These are phyloP conservation scores for Postia placenta DNA, from an alignment of 768 basidiomycete species.

Conservation along the genomic window DNA sequence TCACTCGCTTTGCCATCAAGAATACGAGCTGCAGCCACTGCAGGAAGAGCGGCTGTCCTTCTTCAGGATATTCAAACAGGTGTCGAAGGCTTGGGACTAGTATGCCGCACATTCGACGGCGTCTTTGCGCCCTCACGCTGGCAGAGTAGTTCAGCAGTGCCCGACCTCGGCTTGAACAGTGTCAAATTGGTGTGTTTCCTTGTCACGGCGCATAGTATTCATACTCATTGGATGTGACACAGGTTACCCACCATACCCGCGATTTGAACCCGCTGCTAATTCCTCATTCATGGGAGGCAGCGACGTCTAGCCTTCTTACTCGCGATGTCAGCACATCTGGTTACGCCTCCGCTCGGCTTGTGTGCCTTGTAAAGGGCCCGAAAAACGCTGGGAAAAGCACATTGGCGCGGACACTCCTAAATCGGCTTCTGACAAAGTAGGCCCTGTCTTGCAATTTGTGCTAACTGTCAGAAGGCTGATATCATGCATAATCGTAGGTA, in stretches of 20 bases:
- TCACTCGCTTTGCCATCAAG: slow-evolving; percentile 9
- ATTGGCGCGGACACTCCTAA: slow-evolving; percentile 68
- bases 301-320: slow-evolving; percentile 14
- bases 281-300: slow-evolving; percentile 31
- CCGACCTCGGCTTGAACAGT: slow-evolving; percentile 41
- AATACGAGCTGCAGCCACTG: slow-evolving; percentile 7
- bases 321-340: not conserved
- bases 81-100: slow-evolving; percentile 57
- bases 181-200: slow-evolving; percentile 39
- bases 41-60: slow-evolving; percentile 38
- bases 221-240: slow-evolving; percentile 18
- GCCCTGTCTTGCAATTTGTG: slow-evolving; percentile 11
- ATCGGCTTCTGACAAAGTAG: slow-evolving; percentile 57
- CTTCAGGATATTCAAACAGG: slow-evolving; percentile 54
- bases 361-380: slow-evolving; percentile 74
- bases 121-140: slow-evolving; percentile 51
- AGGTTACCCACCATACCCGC: slow-evolving; percentile 22
- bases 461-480: not conserved
- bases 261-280: slow-evolving; percentile 29
- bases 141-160: slow-evolving; percentile 27
- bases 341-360: slow-evolving; percentile 14
- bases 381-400: slow-evolving; percentile 91
- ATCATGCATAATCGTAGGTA: slow-evolving; percentile 41
- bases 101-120: slow-evolving; percentile 58
- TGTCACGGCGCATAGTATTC: not conserved